phyloP scores from a whole-genome alignment of 495 filamentous ascomycete genomes.

The Daldinia concentrica region DNA sequence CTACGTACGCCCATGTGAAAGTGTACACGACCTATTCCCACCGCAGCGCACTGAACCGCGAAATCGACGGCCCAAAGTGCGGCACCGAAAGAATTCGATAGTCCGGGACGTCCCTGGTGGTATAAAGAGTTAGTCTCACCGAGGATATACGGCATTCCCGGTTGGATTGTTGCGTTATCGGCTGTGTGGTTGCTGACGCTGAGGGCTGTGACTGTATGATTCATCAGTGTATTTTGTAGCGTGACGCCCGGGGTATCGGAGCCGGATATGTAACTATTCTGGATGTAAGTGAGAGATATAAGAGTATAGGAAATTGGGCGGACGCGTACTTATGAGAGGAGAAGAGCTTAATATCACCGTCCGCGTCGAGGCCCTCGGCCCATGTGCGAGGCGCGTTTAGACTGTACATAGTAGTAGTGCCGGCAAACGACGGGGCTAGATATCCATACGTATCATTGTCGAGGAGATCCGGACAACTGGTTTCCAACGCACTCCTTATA shows the following conservation, averaged over 20 bases:
- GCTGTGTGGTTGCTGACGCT: conserved; percentile 59
- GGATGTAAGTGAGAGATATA: background rate
- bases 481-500: conserved; percentile 59
- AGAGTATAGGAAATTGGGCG: background rate
- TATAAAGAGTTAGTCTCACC: conserved; percentile 74
- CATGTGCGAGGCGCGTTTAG: conserved; percentile 62
- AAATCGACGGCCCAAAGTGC: conserved; percentile 77
- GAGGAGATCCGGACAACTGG: conserved; percentile 62
- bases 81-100: conserved; percentile 76
- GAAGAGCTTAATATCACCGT: conserved; percentile 63
- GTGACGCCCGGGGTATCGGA: conserved; percentile 70
- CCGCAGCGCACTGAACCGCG: conserved; percentile 66
- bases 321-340: conserved; percentile 69
- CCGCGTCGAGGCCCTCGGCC: conserved; percentile 60
- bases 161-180: conserved; percentile 55
- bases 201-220: conserved; percentile 65
- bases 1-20: conserved; percentile 66
- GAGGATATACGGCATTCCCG: conserved; percentile 65
- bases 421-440: conserved; percentile 70
- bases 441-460: conserved; percentile 57
- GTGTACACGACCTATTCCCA: conserved; percentile 67
- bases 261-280: conserved; percentile 70
- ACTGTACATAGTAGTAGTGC: conserved; percentile 60
- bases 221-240: conserved; percentile 71
- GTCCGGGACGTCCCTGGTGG: conserved; percentile 68